These are phyloP conservation scores for Spathaspora passalidarum DNA, from an alignment of 805 yeast genomes.

Conservation along the genomic window DNA sequence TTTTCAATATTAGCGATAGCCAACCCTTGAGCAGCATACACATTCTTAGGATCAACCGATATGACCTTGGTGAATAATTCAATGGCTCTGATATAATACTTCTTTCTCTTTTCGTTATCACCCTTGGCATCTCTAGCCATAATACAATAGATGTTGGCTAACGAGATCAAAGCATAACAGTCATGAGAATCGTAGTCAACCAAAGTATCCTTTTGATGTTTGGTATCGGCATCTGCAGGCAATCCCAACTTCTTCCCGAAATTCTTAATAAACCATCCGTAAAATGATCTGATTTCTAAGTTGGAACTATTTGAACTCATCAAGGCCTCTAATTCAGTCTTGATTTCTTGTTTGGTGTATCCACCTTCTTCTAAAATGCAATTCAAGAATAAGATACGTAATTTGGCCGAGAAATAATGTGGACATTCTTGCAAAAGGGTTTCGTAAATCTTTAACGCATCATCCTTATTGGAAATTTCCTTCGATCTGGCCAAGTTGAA, in stretches of 20 bases:
- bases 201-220: constrained; percentile 81
- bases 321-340: constrained; percentile 52
- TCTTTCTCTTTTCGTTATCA: constrained; percentile 54
- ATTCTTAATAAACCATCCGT: constrained; percentile 81
- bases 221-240: constrained; percentile 60
- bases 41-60: constrained; percentile 77
- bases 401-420: constrained; percentile 67
- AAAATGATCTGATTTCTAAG: constrained; percentile 83
- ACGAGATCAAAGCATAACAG: constrained; percentile 79
- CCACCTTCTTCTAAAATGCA: constrained; percentile 39
- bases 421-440: constrained; percentile 61
- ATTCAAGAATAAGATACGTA: constrained; percentile 65
- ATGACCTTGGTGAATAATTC: constrained; percentile 88
- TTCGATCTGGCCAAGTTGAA: constrained; percentile 78
- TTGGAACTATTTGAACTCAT: constrained; percentile 55
- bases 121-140: constrained; percentile 74
- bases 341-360: constrained; percentile 42
- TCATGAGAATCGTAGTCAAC: constrained; percentile 84
- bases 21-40: constrained; percentile 96
- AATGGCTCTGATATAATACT: constrained; percentile 83
- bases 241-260: constrained; percentile 51
- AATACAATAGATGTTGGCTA: constrained; percentile 82
- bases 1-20: constrained; percentile 91
- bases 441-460: constrained; percentile 48
- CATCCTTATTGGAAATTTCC: constrained; percentile 45